Percentiles rank a stretch among this genome's conserved stretches.
phyloP scores from a whole-genome alignment of 228 moss, liverwort and hornwort species.

The Sphagnum magellanicum region DNA sequence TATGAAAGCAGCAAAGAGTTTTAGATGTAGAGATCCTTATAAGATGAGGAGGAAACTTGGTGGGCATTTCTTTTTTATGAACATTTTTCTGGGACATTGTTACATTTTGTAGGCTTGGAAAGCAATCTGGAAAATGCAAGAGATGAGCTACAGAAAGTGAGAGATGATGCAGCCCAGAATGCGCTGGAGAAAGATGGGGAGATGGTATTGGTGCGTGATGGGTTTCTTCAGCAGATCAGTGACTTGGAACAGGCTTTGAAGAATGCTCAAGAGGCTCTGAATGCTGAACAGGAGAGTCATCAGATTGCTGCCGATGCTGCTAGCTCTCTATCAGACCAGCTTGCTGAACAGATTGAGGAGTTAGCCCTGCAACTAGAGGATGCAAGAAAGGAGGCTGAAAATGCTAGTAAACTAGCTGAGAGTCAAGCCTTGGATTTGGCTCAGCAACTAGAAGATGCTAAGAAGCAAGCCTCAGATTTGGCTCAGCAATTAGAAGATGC shows the following conservation, averaged over 20 bases:
- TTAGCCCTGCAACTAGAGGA: slow-evolving; percentile 8
- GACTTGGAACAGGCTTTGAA: slow-evolving; percentile 14
- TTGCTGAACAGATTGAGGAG: background rate
- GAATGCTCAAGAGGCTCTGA: background rate
- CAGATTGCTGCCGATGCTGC: slow-evolving; percentile 2
- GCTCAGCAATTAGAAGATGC: slow-evolving; percentile 4
- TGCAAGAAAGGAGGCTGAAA: slow-evolving; percentile 1
- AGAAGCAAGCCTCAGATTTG: slow-evolving; percentile 4
- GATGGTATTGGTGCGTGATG: slow-evolving; percentile 1
- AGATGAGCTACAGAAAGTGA: slow-evolving; percentile 7
- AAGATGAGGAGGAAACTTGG: too few species aligned
- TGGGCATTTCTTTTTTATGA: too few species aligned
- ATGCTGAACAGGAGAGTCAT: slow-evolving; percentile 1
- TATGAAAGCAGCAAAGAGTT: too few species aligned
- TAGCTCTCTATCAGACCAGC: background rate
- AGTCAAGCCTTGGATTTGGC: background rate
- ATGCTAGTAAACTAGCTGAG: slow-evolving; percentile 1
- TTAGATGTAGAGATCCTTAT: too few species aligned
- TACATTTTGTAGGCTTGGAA: slow-evolving; percentile 8
- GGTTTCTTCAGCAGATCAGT: background rate
- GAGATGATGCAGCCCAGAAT: background rate
- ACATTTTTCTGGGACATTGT: too few species aligned
- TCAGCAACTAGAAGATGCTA: slow-evolving; percentile 2
- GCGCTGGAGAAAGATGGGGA: slow-evolving; percentile 10
- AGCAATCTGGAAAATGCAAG: slow-evolving; percentile 13